Conservation (phyloP, 345 rosid genomes). For the Barbarea vulgaris region DNA sequence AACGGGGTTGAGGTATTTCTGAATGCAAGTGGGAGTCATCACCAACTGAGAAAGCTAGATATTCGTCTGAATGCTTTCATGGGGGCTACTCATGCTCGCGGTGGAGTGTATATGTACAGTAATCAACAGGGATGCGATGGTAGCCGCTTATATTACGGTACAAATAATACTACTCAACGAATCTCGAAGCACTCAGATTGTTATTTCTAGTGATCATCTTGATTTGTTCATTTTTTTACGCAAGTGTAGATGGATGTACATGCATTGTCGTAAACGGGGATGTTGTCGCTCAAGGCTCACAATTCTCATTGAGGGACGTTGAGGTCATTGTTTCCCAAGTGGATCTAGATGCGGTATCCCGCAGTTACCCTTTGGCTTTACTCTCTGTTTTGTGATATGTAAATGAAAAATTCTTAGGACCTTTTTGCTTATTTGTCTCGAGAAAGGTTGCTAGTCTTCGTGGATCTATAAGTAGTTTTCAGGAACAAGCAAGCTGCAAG, state of each 20-base stretch:
- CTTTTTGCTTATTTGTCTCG: slow-evolving; percentile 20
- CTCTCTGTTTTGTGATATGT: background rate
- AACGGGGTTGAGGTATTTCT: slow-evolving; percentile 95
- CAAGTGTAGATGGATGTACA: slow-evolving; percentile 75
- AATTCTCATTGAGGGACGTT: slow-evolving; percentile 86
- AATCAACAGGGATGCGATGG: slow-evolving; percentile 99
- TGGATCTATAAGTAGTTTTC: slow-evolving; percentile 88
- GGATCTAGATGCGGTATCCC: slow-evolving; percentile 87
- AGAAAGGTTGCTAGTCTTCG: slow-evolving; percentile 90
- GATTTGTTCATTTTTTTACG: slow-evolving; percentile 20
- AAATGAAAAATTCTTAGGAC: background rate
- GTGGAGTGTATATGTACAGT: slow-evolving; percentile 97
- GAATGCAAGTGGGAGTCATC: slow-evolving; percentile 99
- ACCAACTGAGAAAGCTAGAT: slow-evolving; percentile 85
- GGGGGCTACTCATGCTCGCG: slow-evolving; percentile 79
- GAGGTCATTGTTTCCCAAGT: slow-evolving; percentile 89
- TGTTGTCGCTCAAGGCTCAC: slow-evolving; percentile 88
- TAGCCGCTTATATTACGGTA: slow-evolving; percentile 88
- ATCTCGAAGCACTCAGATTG: background rate
- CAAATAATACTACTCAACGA: slow-evolving; percentile 21
- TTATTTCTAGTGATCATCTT: background rate
- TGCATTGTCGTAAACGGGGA: slow-evolving; percentile 84
- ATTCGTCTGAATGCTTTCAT: slow-evolving; percentile 72
- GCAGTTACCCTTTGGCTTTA: slow-evolving; percentile 13
- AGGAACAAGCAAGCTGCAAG: slow-evolving; percentile 84